Evolutionary conservation across 495 filamentous ascomycete genomes (phyloP), one percentile per base, ranked within the genome.

Genomic region (Hypoxylon subgilvum): DNA sequence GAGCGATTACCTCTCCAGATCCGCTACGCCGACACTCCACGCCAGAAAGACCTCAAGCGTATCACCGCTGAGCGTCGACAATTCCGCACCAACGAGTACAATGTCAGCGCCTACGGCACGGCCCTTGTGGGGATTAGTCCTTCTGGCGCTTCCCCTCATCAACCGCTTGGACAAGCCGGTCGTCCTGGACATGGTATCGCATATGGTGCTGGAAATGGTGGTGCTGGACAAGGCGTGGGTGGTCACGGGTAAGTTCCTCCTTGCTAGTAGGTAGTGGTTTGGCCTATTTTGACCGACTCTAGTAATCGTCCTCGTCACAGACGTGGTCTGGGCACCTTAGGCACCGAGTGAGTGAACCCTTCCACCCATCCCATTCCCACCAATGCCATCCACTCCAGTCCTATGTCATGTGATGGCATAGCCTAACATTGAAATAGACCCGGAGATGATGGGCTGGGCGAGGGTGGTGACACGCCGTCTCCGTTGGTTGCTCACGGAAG

Each of bases 21-120:
- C 63, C 93, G 94, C 45, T 97, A 94, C 70, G 93, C 94, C 44
- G 94, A 99, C 70, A 97, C 95, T 22, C 88, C 92, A 31, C 88
- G 90, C 47, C 94, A 99, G 74, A 99, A 97, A 79, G 80, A 90
- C 66, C 82, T 99, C 45, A 99, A 99, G 79, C 87, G 91, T 30
- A 87, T 94, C 66, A 97, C 92, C 16, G 91, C 92, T 19, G 89
- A 93, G 72, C 89, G 90, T 58, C 90, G 94, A 49, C 88, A 93
- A 63, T 96, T 92, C 75, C 90, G 94, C 50, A 88, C 92, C 25
- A 91, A 93, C 35, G 95, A 98, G 75, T 97, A 97, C 70, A 96
- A 96, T 62, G 80, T 81, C 57, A 78, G 80, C 23, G 81, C 81
- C 28, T 84, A 83, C 63, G 81, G 81, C 54, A 79, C 77, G 39